phyloP scores from a whole-genome alignment of 257 asterid genomes.

The Cinchona pubescens region DNA sequence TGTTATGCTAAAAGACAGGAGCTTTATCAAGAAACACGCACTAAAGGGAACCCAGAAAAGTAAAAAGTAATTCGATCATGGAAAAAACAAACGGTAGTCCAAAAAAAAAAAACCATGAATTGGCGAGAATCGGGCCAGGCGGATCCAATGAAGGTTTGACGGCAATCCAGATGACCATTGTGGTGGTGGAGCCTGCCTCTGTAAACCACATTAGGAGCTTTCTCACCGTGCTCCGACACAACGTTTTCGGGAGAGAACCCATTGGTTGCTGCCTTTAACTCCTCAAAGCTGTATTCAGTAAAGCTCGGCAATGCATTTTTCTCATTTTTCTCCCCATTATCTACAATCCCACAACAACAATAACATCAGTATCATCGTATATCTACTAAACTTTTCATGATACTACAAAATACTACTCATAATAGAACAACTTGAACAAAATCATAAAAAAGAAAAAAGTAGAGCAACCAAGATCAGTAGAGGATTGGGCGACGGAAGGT shows the following conservation, averaged over 20 bases:
- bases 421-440: background rate
- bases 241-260: conserved; percentile 43
- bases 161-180: conserved; percentile 37
- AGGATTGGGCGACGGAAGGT: conserved; percentile 35
- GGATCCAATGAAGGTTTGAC: conserved; percentile 39
- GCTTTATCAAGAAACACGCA: background rate
- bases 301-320: conserved; percentile 34
- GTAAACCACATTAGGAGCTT: conserved; percentile 53
- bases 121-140: conserved; percentile 60
- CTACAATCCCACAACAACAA: conserved; percentile 17
- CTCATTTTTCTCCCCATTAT: conserved; percentile 40
- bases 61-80: background rate
- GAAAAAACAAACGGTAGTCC: background rate
- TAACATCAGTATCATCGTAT: background rate
- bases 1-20: background rate
- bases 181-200: conserved; percentile 34
- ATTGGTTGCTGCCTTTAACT: conserved; percentile 36
- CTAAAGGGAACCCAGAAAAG: background rate
- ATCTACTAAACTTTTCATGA: background rate
- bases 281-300: conserved; percentile 37
- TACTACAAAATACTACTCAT: background rate
- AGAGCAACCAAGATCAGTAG: conserved; percentile 33
- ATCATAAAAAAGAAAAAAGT: background rate
- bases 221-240: conserved; percentile 55
- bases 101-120: conserved; percentile 28